These are phyloP conservation scores for Kwoniella mangroviensis DNA, from an alignment of 768 basidiomycete species.

Conservation along the genomic window DNA sequence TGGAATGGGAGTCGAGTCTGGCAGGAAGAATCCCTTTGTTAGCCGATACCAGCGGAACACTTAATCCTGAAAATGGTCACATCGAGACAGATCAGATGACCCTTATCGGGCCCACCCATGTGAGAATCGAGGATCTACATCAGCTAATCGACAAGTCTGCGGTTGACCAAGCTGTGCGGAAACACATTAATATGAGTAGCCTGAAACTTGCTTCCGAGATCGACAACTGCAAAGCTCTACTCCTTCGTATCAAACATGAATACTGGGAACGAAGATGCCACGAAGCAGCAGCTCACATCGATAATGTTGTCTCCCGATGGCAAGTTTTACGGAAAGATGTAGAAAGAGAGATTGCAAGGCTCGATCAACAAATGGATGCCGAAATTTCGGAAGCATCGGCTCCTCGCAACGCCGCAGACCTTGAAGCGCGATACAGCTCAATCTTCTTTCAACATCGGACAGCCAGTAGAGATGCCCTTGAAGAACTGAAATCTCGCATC, in stretches of 20 bases:
- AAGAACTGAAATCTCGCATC: not conserved
- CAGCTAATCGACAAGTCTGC: not conserved
- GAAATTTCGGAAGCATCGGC: too few relatives aligned
- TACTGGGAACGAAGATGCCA: conserved; percentile 6
- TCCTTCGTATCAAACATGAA: not conserved
- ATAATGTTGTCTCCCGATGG: not conserved
- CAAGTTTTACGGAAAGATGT: not conserved
- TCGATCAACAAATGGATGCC: not conserved
- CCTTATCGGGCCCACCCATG: not conserved
- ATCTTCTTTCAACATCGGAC: not conserved
- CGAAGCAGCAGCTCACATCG: not conserved
- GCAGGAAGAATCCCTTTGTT: conserved; percentile 7
- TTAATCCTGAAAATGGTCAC: not conserved
- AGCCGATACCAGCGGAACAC: not conserved
- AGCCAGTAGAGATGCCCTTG: not conserved
- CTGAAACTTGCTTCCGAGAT: conserved; percentile 13
- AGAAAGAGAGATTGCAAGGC: not conserved
- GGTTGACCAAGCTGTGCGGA: conserved; percentile 9
- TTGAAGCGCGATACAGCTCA: not conserved
- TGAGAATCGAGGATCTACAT: not conserved
- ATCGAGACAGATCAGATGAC: not conserved
- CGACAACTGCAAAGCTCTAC: not conserved
- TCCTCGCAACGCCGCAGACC: too few relatives aligned
- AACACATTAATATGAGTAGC: conserved; percentile 10
- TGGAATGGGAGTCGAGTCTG: not conserved